Conservation (phyloP, 2,329 filamentous ascomycete species). For the Colletotrichum limetticola region DNA sequence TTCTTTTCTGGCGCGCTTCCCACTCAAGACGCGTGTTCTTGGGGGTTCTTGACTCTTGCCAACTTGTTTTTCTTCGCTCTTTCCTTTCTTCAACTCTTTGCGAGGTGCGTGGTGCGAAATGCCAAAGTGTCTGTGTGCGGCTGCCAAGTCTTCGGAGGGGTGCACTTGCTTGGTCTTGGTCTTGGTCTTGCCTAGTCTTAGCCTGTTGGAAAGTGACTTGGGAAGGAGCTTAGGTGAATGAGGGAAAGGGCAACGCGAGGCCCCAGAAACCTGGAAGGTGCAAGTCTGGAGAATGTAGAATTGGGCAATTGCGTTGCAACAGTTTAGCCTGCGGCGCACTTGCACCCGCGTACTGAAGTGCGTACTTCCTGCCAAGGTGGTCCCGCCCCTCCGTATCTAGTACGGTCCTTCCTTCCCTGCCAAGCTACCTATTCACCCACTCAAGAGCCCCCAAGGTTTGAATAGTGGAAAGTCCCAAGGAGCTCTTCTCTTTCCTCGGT, state of each 20-base stretch:
- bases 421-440: not conserved
- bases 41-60: conserved; percentile 31
- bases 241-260: not conserved
- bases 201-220: too few relatives aligned
- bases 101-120: not conserved
- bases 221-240: not conserved
- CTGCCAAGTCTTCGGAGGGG: not conserved
- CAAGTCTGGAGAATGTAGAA: not conserved
- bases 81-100: not conserved
- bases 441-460: not conserved
- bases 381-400: not conserved
- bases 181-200: too few relatives aligned
- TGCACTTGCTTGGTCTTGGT: not conserved
- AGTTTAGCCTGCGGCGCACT: not conserved
- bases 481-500: not conserved
- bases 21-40: conserved; percentile 26
- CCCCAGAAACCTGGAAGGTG: not conserved
- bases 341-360: not conserved
- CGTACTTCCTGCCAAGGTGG: not conserved
- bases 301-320: not conserved
- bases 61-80: conserved; percentile 4
- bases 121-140: not conserved
- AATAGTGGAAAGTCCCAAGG: not conserved
- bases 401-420: not conserved
- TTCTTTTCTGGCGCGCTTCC: conserved; percentile 2